These are phyloP conservation scores for Onygenales sp. DNA, from an alignment of 2,329 filamentous ascomycete species.

Conservation along the genomic window DNA sequence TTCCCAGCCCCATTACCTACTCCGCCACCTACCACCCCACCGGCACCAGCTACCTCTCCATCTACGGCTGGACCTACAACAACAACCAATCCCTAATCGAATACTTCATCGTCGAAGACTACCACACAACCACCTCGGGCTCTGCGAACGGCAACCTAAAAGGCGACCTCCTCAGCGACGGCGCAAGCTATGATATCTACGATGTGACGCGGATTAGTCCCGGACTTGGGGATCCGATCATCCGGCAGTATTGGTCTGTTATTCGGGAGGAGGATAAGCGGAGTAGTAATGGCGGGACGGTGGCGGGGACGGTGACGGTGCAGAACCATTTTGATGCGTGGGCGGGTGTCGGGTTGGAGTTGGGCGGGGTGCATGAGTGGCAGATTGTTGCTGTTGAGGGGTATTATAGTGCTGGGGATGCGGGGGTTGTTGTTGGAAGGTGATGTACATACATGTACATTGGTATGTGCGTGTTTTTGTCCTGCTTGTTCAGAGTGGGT, in stretches of 20 bases:
- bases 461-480: no score
- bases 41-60: constrained; percentile 17
- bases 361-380: constrained; percentile 21
- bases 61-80: constrained; percentile 26
- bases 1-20: constrained; percentile 6
- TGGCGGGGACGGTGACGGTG: constrained; percentile 17
- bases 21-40: neutral
- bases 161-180: constrained; percentile 21
- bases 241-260: constrained; percentile 44
- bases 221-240: constrained; percentile 41
- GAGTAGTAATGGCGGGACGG: constrained; percentile 13
- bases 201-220: constrained; percentile 25
- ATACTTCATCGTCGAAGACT: constrained; percentile 5
- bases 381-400: constrained; percentile 25
- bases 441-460: no score
- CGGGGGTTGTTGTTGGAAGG: no score
- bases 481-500: no score
- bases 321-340: constrained; percentile 25
- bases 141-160: constrained; percentile 7
- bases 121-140: neutral
- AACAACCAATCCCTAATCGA: neutral
- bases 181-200: constrained; percentile 23
- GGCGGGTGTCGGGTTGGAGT: constrained; percentile 16
- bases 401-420: neutral
- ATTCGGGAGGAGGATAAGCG: constrained; percentile 19